Percentiles rank a stretch among this genome's conserved stretches.
phyloP scores from a whole-genome alignment of 2,329 filamentous ascomycete genomes.

The Periglandula ipomoeae region DNA sequence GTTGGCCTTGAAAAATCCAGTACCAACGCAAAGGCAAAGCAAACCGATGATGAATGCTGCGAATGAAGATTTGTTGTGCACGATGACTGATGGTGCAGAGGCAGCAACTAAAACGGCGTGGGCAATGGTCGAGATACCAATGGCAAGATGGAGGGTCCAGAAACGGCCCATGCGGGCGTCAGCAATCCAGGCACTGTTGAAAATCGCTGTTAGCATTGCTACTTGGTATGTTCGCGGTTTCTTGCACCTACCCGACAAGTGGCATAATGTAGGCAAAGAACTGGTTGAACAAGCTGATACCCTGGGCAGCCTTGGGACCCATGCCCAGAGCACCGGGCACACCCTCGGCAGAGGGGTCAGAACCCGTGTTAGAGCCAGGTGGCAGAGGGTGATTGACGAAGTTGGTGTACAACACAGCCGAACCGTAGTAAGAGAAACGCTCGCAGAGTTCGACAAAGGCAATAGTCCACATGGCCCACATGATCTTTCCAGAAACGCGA shows the following conservation, averaged over 20 bases:
- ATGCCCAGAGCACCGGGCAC: slow-evolving; percentile 46
- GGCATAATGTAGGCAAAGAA: slow-evolving; percentile 56
- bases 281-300: slow-evolving; percentile 42
- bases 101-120: slow-evolving; percentile 58
- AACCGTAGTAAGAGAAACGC: slow-evolving; percentile 70
- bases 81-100: slow-evolving; percentile 54
- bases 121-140: slow-evolving; percentile 54
- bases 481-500: slow-evolving; percentile 55
- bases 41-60: slow-evolving; percentile 62
- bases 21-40: slow-evolving; percentile 48
- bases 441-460: slow-evolving; percentile 68
- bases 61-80: slow-evolving; percentile 46
- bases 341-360: slow-evolving; percentile 23
- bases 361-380: slow-evolving; percentile 42
- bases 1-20: slow-evolving; percentile 75
- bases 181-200: slow-evolving; percentile 41
- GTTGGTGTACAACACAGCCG: slow-evolving; percentile 58
- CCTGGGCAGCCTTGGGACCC: slow-evolving; percentile 46
- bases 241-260: slow-evolving; percentile 40
- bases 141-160: slow-evolving; percentile 61
- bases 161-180: slow-evolving; percentile 67
- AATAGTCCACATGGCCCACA: slow-evolving; percentile 58
- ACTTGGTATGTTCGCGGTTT: no score
- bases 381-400: slow-evolving; percentile 51
- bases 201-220: background rate